Conservation (phyloP, 805 yeast species). For the Ogataea pilisensis region DNA sequence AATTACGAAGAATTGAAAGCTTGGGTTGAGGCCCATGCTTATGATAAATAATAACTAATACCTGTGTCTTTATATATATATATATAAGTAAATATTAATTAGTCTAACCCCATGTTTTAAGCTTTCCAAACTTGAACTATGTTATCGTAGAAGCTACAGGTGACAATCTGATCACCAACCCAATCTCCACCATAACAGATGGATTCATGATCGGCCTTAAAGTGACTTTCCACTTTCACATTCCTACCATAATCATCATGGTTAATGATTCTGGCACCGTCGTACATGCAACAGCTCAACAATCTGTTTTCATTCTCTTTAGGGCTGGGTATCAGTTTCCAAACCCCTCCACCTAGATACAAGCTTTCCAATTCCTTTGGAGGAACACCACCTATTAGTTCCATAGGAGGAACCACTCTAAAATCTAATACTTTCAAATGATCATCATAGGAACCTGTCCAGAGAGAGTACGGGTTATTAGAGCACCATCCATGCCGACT, state of each 20-base stretch:
- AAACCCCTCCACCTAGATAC: conserved; percentile 88
- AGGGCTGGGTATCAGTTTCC: conserved; percentile 76
- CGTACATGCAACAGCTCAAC: conserved; percentile 89
- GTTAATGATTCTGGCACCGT: conserved; percentile 74
- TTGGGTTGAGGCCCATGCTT: conserved; percentile 42
- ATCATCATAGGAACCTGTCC: conserved; percentile 96
- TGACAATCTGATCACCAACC: conserved; percentile 54
- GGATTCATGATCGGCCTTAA: conserved; percentile 74
- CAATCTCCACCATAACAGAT: conserved; percentile 98
- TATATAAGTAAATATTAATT: background rate
- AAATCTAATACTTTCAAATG: conserved; percentile 64
- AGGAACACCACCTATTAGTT: conserved; percentile 43
- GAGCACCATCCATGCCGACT: conserved; percentile 37
- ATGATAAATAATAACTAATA: conserved; percentile 15
- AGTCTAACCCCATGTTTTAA: background rate
- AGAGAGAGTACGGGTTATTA: conserved; percentile 43
- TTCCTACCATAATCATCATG: conserved; percentile 26
- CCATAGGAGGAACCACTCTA: conserved; percentile 43
- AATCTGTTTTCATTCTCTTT: conserved; percentile 40
- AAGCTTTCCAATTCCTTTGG: conserved; percentile 44
- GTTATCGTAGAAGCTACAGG: conserved; percentile 90
- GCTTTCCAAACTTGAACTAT: conserved; percentile 71
- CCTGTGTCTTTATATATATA: background rate
- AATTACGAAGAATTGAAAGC: conserved; percentile 40
- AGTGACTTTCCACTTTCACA: conserved; percentile 35